Evolutionary conservation across 371 early-diverging fungal species (phyloP).

Genomic region (Saksenaea oblongispora): DNA sequence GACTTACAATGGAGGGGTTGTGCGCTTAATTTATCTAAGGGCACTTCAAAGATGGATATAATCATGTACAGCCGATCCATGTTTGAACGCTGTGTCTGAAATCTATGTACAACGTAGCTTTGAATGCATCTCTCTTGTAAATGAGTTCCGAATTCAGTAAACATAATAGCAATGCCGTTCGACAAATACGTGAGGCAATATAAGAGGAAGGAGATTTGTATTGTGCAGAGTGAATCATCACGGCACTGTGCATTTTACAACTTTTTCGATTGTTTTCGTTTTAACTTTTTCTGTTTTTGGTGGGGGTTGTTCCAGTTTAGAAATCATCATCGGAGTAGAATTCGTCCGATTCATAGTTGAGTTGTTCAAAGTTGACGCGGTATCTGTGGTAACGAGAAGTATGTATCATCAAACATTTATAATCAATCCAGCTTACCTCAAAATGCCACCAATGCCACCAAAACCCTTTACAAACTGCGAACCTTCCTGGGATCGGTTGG

Average conservation of each 20-base stretch:
- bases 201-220: background rate
- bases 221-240: background rate
- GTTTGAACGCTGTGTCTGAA: too few relatives aligned
- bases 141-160: too few relatives aligned
- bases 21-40: too few relatives aligned
- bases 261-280: background rate
- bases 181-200: too few relatives aligned
- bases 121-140: too few relatives aligned
- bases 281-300: background rate
- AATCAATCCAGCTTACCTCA: constrained; percentile 9
- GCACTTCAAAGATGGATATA: too few relatives aligned
- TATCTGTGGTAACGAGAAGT: constrained; percentile 51
- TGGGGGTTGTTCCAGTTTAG: constrained; percentile 6
- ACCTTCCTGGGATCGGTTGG: constrained; percentile 94
- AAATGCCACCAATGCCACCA: constrained; percentile 94
- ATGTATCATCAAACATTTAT: background rate
- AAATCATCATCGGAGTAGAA: constrained; percentile 45
- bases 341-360: constrained; percentile 57
- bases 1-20: background rate
- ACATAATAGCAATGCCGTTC: too few relatives aligned
- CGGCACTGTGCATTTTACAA: background rate
- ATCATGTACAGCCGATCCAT: too few relatives aligned
- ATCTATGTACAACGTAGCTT: too few relatives aligned
- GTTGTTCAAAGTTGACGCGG: constrained; percentile 86
- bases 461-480: constrained; percentile 98